Evolutionary conservation across 31 red algal species (phyloP).

Genomic region (Porphyra umbilicalis): DNA sequence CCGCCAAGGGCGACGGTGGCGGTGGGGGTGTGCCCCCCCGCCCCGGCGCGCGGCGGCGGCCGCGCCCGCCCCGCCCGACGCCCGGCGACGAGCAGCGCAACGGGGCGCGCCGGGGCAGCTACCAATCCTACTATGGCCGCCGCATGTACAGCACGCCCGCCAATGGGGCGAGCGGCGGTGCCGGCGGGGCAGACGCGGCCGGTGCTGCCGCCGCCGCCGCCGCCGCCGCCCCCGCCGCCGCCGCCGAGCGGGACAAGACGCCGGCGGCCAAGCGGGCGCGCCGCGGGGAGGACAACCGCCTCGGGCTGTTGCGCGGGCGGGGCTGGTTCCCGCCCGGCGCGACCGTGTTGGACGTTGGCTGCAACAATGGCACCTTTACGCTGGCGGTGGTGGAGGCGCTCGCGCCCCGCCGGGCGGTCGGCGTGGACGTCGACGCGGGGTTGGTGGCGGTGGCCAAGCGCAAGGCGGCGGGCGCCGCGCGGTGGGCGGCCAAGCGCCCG

Average conservation of each 20-base stretch:
- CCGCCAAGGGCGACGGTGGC: no score
- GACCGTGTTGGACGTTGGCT: slow-evolving; percentile 63
- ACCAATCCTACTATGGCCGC: background rate
- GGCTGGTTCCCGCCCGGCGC: background rate
- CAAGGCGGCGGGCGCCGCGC: background rate
- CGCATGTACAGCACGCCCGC: background rate
- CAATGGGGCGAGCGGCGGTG: background rate
- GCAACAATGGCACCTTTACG: slow-evolving; percentile 64
- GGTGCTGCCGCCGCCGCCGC: background rate
- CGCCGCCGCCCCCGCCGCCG: background rate
- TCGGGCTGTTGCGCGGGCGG: background rate
- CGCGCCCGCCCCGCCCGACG: background rate
- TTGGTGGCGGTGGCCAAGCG: slow-evolving; percentile 32
- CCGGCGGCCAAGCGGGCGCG: background rate
- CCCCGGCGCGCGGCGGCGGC: background rate
- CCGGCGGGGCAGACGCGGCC: background rate
- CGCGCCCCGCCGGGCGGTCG: slow-evolving; percentile 8
- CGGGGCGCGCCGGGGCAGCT: background rate
- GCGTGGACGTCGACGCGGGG: slow-evolving; percentile 55
- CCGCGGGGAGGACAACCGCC: background rate
- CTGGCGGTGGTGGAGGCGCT: slow-evolving; percentile 13
- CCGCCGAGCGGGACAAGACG: background rate
- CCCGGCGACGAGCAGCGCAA: background rate
- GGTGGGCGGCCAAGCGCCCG: background rate
- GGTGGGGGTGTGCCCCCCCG: no score